These are phyloP conservation scores for Fusarium zealandicum DNA, from an alignment of 2,329 filamentous ascomycete species.

Conservation along the genomic window DNA sequence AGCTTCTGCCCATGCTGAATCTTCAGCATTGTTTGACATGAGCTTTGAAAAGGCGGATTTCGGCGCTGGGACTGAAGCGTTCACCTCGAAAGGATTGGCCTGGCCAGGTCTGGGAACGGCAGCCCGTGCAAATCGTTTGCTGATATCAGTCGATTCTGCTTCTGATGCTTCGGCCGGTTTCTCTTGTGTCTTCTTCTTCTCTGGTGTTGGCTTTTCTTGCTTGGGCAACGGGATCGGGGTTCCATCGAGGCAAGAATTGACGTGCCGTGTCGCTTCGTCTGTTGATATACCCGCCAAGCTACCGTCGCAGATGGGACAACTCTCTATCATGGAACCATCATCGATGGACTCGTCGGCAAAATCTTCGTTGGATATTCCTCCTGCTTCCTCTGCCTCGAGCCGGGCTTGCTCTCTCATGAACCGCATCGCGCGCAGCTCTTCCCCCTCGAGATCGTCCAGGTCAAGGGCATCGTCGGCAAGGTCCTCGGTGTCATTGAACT, in stretches of 20 bases:
- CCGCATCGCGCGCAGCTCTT: slow-evolving; percentile 69
- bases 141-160: slow-evolving; percentile 50
- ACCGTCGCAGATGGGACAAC: slow-evolving; percentile 80
- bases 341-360: slow-evolving; percentile 45
- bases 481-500: slow-evolving; percentile 48
- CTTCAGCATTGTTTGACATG: slow-evolving; percentile 92
- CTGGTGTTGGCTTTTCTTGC: slow-evolving; percentile 21
- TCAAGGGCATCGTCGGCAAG: slow-evolving; percentile 60
- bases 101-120: slow-evolving; percentile 80
- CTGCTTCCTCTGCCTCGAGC: slow-evolving; percentile 66
- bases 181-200: slow-evolving; percentile 5
- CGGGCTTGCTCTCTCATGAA: slow-evolving; percentile 81
- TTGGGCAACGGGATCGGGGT: slow-evolving; percentile 67
- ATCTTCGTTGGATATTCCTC: slow-evolving; percentile 49
- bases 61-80: slow-evolving; percentile 48
- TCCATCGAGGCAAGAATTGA: slow-evolving; percentile 92
- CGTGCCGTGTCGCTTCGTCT: slow-evolving; percentile 80
- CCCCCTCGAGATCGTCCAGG: slow-evolving; percentile 61
- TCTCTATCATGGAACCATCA: slow-evolving; percentile 44
- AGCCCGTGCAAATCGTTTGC: slow-evolving; percentile 71
- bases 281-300: slow-evolving; percentile 65
- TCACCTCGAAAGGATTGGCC: slow-evolving; percentile 74
- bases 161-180: slow-evolving; percentile 29
- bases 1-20: slow-evolving; percentile 86
- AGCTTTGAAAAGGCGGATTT: slow-evolving; percentile 86